phyloP scores from a whole-genome alignment of 2,329 filamentous ascomycete species.

The Neophaeococcomyces aloes region DNA sequence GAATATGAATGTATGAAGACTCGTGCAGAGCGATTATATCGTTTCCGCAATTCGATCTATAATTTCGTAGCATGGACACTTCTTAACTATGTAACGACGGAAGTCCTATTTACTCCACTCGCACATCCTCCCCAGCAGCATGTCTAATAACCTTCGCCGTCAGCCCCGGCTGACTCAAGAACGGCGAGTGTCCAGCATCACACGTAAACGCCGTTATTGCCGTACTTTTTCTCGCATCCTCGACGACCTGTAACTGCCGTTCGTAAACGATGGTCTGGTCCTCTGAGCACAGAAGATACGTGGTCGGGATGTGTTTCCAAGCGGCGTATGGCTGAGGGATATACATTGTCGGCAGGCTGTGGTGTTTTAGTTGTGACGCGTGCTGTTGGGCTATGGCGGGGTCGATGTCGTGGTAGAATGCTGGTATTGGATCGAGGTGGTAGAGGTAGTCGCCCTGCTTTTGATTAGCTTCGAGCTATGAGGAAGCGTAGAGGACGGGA shows the following conservation, averaged over 20 bases:
- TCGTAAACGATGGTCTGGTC: constrained; percentile 1
- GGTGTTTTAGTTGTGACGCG: neutral
- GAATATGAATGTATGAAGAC: no score
- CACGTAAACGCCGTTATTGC: constrained; percentile 10
- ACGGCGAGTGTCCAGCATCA: constrained; percentile 14
- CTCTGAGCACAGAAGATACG: constrained; percentile 9
- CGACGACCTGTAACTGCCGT: neutral
- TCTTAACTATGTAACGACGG: no score
- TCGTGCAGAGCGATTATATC: no score
- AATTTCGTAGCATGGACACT: no score
- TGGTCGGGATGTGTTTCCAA: constrained; percentile 10
- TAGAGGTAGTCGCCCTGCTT: neutral
- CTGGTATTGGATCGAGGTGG: neutral
- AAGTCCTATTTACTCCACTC: no score
- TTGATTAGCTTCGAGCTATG: neutral
- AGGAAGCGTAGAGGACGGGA: neutral
- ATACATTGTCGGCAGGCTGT: constrained; percentile 1
- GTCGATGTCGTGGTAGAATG: neutral
- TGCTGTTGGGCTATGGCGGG: neutral
- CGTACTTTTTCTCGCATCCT: neutral
- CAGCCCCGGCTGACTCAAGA: constrained; percentile 15
- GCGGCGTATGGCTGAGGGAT: constrained; percentile 3
- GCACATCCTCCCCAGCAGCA: constrained; percentile 13
- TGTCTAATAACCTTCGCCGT: constrained; percentile 4
- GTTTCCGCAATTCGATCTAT: no score